These are phyloP conservation scores for Eucalyptus microcorys DNA, from an alignment of 345 rosid genomes.

Conservation along the genomic window DNA sequence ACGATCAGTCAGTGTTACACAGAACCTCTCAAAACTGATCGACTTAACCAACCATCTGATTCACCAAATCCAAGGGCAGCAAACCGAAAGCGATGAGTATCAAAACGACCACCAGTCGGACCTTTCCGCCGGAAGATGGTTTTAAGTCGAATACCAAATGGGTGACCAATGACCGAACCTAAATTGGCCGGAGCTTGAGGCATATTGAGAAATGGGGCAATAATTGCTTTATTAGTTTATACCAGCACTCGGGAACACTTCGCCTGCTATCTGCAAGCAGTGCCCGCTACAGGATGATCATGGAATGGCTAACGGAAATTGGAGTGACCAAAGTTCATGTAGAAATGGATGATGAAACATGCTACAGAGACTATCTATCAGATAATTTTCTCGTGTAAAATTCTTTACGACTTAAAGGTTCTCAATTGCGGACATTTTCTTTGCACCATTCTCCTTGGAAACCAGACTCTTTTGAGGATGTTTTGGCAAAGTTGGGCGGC, in stretches of 20 bases:
- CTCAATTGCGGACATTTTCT: neutral
- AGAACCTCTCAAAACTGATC: neutral
- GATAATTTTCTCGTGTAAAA: neutral
- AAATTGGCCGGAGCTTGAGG: neutral
- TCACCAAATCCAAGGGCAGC: neutral
- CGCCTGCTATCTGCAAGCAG: neutral
- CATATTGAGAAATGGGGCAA: neutral
- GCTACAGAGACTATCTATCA: neutral
- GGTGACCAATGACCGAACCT: neutral
- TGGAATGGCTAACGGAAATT: neutral
- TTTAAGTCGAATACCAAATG: neutral
- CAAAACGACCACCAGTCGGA: neutral
- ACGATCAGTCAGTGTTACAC: neutral
- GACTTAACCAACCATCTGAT: neutral
- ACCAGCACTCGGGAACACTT: neutral
- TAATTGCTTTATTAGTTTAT: neutral
- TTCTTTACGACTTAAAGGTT: neutral
- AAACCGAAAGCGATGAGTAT: neutral
- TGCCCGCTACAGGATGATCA: neutral
- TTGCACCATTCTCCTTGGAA: neutral
- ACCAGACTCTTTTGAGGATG: neutral
- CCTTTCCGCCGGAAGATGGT: neutral
- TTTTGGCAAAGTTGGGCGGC: neutral
- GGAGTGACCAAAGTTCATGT: neutral
- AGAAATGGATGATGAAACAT: neutral